Percentiles rank a stretch among this genome's conserved stretches.
phyloP scores from a whole-genome alignment of 495 filamentous ascomycete genomes.

The Cairneyella variabilis region DNA sequence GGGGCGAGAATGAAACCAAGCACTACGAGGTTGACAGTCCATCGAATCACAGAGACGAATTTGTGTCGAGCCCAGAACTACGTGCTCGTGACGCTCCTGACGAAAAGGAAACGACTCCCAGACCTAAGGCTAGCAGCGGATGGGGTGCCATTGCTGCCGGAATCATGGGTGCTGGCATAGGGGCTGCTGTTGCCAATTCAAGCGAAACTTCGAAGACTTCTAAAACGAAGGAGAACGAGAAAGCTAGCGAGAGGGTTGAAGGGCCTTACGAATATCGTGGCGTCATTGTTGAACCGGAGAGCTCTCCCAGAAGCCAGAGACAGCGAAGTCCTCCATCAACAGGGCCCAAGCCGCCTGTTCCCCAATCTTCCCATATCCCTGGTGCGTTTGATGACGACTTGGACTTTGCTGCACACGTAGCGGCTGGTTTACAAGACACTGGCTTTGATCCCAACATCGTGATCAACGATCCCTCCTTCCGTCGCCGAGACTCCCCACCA shows the following conservation, averaged over 20 bases:
- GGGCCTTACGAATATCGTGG: slow-evolving; percentile 22
- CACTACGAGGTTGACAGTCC: slow-evolving; percentile 56
- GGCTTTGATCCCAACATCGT: slow-evolving; percentile 72
- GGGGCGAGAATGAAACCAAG: slow-evolving; percentile 58
- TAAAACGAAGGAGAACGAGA: slow-evolving; percentile 22
- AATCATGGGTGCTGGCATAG: slow-evolving; percentile 30
- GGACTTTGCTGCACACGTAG: slow-evolving; percentile 66
- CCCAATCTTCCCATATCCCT: slow-evolving; percentile 34
- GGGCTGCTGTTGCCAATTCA: slow-evolving; percentile 25
- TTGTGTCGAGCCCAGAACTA: slow-evolving; percentile 9
- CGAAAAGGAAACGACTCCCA: neutral
- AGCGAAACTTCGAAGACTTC: slow-evolving; percentile 19
- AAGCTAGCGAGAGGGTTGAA: slow-evolving; percentile 18
- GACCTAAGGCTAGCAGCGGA: slow-evolving; percentile 12
- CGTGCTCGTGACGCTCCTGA: slow-evolving; percentile 18
- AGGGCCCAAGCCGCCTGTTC: slow-evolving; percentile 16
- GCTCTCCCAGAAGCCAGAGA: neutral
- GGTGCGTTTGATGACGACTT: slow-evolving; percentile 55
- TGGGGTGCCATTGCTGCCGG: slow-evolving; percentile 42
- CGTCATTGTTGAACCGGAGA: slow-evolving; percentile 21
- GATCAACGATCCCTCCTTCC: slow-evolving; percentile 59
- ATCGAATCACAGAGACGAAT: slow-evolving; percentile 28
- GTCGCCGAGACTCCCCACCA: slow-evolving; percentile 60
- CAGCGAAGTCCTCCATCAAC: slow-evolving; percentile 13
- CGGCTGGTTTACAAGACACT: slow-evolving; percentile 60